phyloP scores from a whole-genome alignment of 208 protist genomes.

The Acanthamoeba comandoni region DNA sequence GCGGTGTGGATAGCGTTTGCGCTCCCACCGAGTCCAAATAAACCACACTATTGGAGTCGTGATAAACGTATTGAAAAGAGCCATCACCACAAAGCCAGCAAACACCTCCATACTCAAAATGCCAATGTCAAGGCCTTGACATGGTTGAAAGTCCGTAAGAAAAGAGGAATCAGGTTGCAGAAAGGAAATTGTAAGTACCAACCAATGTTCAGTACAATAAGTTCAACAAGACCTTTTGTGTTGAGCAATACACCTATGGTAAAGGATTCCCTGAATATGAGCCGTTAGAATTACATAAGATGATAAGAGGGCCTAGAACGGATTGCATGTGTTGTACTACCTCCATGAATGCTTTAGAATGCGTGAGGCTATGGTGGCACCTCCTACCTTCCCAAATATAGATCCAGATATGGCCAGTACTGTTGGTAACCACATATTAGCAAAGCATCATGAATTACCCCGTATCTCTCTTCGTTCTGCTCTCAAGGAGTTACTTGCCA shows the following conservation, averaged over 20 bases:
- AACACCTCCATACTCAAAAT: conserved; percentile 81
- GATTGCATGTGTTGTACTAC: not conserved
- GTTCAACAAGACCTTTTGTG: conserved; percentile 82
- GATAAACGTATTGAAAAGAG: conserved; percentile 86
- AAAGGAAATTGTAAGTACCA: too few species aligned
- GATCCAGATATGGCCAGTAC: conserved; percentile 80
- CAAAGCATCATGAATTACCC: conserved; percentile 20
- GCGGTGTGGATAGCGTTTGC: not conserved
- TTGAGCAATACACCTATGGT: conserved; percentile 85
- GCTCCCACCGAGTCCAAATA: conserved; percentile 50
- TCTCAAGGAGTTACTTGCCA: conserved; percentile 13
- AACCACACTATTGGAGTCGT: conserved; percentile 82
- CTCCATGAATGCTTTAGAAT: conserved; percentile 1
- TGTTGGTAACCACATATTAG: conserved; percentile 59
- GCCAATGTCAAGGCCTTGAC: conserved; percentile 78
- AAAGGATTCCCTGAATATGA: conserved; percentile 76
- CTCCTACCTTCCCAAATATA: conserved; percentile 80
- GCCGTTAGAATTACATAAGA: not conserved
- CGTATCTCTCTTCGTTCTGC: conserved; percentile 53
- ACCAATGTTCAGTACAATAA: conserved; percentile 86
- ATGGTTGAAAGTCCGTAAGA: too few species aligned
- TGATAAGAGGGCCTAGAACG: not conserved
- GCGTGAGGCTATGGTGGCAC: conserved; percentile 68
- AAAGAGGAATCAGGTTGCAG: too few species aligned
- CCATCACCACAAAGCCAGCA: conserved; percentile 85